A percentile compares a stretch with the other conserved stretches of the same genome.
phyloP scores from a whole-genome alignment of 192 early-diverging fungal species.

The Linnemannia hyalina region DNA sequence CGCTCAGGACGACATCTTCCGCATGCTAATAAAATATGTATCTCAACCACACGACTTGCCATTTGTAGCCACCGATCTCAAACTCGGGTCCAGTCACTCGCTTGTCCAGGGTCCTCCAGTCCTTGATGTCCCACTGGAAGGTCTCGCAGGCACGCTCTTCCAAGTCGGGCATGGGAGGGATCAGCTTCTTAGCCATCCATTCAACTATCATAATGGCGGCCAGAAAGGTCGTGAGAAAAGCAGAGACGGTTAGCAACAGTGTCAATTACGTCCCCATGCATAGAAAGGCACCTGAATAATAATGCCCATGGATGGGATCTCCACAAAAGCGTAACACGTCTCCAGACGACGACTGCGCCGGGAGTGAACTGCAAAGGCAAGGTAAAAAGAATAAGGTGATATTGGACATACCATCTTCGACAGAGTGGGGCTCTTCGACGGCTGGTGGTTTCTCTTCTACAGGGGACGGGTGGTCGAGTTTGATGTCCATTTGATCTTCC shows the following conservation, averaged over 20 bases:
- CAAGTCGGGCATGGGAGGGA: constrained; percentile 53
- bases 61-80: constrained; percentile 63
- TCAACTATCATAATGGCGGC: constrained; percentile 33
- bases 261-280: neutral
- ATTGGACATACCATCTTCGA: constrained; percentile 40
- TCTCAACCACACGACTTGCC: constrained; percentile 37
- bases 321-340: neutral
- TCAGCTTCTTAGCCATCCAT: constrained; percentile 54
- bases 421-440: constrained; percentile 36
- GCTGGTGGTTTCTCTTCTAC: constrained; percentile 50
- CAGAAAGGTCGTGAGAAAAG: neutral
- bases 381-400: neutral
- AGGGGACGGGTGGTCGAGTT: constrained; percentile 33
- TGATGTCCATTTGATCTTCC: constrained; percentile 53
- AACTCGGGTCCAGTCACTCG: constrained; percentile 64
- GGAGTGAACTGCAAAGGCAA: neutral
- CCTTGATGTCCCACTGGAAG: constrained; percentile 58
- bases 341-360: constrained; percentile 1
- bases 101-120: constrained; percentile 57
- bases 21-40: neutral
- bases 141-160: constrained; percentile 54
- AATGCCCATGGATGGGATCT: neutral
- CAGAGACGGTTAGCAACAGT: neutral
- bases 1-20: neutral
- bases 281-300: neutral